These are phyloP conservation scores for Phytophthora constricta DNA, from an alignment of 352 stramenopile species.

Conservation along the genomic window DNA sequence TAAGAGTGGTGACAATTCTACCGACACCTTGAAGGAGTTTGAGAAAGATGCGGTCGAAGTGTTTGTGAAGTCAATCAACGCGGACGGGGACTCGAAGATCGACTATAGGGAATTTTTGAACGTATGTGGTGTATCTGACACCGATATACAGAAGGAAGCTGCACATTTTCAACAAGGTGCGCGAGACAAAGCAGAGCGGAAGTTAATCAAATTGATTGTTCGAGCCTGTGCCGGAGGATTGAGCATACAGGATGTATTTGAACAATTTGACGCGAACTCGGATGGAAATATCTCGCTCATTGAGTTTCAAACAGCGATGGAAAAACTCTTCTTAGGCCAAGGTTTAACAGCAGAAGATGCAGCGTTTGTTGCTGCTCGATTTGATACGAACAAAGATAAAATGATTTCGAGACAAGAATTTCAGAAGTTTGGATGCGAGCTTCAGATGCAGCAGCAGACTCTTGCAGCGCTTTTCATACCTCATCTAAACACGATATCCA, in stretches of 20 bases:
- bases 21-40: slow-evolving; percentile 41
- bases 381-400: slow-evolving; percentile 68
- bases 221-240: slow-evolving; percentile 57
- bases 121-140: slow-evolving; percentile 48
- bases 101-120: slow-evolving; percentile 75
- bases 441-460: slow-evolving; percentile 41
- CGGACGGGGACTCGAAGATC: slow-evolving; percentile 63
- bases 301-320: slow-evolving; percentile 65
- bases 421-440: slow-evolving; percentile 53
- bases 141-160: slow-evolving; percentile 24
- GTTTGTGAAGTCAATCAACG: slow-evolving; percentile 64
- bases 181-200: slow-evolving; percentile 46
- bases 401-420: slow-evolving; percentile 69
- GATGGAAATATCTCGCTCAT: slow-evolving; percentile 61
- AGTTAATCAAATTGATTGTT: slow-evolving; percentile 69
- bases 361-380: slow-evolving; percentile 43
- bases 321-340: slow-evolving; percentile 54
- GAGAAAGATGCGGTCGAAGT: slow-evolving; percentile 49
- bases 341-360: slow-evolving; percentile 48
- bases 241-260: slow-evolving; percentile 67
- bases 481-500: slow-evolving; percentile 27
- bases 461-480: slow-evolving; percentile 34
- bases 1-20: background rate
- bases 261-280: slow-evolving; percentile 73
- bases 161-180: slow-evolving; percentile 19